Base-by-base conservation (phyloP, 441 rosid species). In the Manihot esculenta region DNA sequence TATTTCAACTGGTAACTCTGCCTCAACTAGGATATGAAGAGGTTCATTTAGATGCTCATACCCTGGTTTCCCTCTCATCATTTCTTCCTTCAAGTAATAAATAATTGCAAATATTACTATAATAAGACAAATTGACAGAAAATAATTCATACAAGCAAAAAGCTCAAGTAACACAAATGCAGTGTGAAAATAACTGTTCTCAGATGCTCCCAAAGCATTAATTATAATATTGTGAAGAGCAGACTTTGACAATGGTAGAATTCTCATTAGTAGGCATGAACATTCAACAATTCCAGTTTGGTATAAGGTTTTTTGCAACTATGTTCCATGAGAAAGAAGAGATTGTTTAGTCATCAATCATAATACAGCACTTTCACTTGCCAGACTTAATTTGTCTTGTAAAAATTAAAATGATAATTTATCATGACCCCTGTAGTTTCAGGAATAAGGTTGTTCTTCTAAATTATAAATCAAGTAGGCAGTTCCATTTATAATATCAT, bases 41-140 rank as follows among this genome's bases (percentile, higher is more conserved):
- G 92, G 99, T 74, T 96, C 98, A 73, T 90, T 93, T 75, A 96
- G 87, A 85, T 96, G 99, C 70, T 96, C 98, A 70, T 96, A 96
- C n/a, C 99, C 99, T 30, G 92, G 91, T 70, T 93, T 96, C 62
- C 98, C 99, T 81, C 97, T 88, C 99, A 93, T 86, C 83, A 93
- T 78, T 72, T 96, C 99, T 79, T 96, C 99, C 98, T 96, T 72
- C 55, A 82, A 74, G 27, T 76, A 74, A 15, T 20, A 38, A 83
- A 79, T 17, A 70, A 35, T 17, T 44, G n/a, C n/a, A n/a, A 65
- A 50, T 7, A 33, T 73, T 60, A 44, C 24, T 35, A 64, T 35
- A 27, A 56, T 4, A 26, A 64, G 3, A 47, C 49, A 61, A 59
- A 72, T 51, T 49, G 42, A 44, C 38, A 58, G 64, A 48, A 10